Evolutionary conservation across 805 yeast species (phyloP), one percentile per base, ranked within the genome.

Genomic region (Ogataea pilisensis): DNA sequence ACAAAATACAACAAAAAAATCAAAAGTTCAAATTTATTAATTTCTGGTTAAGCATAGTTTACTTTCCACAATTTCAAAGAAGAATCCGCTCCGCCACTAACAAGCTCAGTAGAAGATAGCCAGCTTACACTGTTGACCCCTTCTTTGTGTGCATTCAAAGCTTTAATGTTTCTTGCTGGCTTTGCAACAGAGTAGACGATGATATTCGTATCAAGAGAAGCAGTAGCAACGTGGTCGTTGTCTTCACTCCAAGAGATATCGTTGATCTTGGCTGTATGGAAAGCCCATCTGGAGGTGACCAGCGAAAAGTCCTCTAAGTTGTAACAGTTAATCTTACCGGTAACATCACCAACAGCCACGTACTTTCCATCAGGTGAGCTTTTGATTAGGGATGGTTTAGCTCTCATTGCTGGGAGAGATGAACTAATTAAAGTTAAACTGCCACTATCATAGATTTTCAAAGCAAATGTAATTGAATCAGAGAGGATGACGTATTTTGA

Each of bases 271-370:
- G 95, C 82, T 2, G 90, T 85, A 60, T 93, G 97, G 79, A 87
- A 91, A 0, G 95, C 82, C 99, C 99, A 93, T 58, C 97, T 77
- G 0, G 95, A 78, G 2, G 98, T 88, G 28, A 80, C 73, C 7
- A 86, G 65, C 3, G 73, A 50, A 37, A 68, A 75, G 30, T 78
- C 80, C 2, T 59, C 60, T 6, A 79, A 59, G 48, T 78, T 72
- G 63, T 78, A 88, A 28, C 90, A 69, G n/a, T 82, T 64, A 49
- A 89, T 87, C 61, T 91, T 93, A 26, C 99, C 99, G 39, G 83
- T 70, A 5, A 72, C 71, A 54, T 90, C 97, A 38, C 96, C 97
- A 20, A 83, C 85, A 1, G 98, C 98, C 14, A 84, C 69, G 45
- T 66, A 75, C 41, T 69, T 61, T 7, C 78, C 85, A 51, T 81